Conservation (phyloP, 106 monocot species). For the Dioscorea zingiberensis region DNA sequence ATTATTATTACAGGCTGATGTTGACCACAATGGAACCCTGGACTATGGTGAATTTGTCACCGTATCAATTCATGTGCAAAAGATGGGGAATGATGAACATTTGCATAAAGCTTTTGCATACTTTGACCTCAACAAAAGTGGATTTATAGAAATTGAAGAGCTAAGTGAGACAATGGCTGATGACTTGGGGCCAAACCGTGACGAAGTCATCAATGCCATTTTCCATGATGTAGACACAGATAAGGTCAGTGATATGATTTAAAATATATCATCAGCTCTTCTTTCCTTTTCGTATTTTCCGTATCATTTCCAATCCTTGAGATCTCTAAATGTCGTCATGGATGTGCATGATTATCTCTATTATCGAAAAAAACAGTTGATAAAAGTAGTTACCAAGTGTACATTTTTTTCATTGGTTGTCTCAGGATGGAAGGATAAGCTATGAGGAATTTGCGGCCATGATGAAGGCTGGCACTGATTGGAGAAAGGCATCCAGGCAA, state of each 20-base stretch:
- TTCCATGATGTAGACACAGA: constrained; percentile 65
- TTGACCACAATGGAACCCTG: constrained; percentile 47
- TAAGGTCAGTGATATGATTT: constrained; percentile 31
- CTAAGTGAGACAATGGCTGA: constrained; percentile 46
- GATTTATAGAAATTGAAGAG: constrained; percentile 70
- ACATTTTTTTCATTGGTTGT: no score
- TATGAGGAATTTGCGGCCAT: constrained; percentile 57
- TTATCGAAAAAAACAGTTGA: no score
- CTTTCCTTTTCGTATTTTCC: no score
- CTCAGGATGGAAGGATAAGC: constrained; percentile 57
- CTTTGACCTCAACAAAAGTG: constrained; percentile 58
- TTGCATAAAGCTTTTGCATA: constrained; percentile 55
- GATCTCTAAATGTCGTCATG: no score
- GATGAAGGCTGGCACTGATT: constrained; percentile 72
- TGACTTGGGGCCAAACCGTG: constrained; percentile 45
- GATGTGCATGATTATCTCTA: no score
- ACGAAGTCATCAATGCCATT: constrained; percentile 59
- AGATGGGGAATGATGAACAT: constrained; percentile 59
- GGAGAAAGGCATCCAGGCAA: constrained; percentile 28
- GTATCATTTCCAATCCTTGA: no score
- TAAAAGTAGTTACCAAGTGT: no score
- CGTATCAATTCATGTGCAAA: constrained; percentile 40
- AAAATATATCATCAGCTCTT: no score
- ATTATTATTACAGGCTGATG: constrained; percentile 31
- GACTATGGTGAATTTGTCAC: constrained; percentile 58